Conservation (phyloP, 441 rosid genomes). For the Brassica hybrid region DNA sequence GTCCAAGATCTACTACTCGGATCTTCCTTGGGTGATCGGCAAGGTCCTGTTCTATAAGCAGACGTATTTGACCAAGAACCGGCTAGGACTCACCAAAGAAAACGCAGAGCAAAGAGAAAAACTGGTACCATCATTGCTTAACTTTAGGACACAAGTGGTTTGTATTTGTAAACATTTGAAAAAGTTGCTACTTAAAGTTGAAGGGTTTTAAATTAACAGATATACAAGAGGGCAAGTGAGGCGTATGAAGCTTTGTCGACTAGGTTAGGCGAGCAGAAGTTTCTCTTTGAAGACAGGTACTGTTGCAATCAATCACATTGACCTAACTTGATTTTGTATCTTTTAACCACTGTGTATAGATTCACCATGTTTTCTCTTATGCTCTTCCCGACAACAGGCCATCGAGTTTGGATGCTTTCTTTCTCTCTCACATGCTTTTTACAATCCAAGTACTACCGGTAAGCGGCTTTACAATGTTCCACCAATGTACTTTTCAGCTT, state of each 20-base stretch:
- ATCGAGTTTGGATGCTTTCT: constrained; percentile 82
- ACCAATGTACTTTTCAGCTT: neutral
- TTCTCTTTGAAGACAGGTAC: constrained; percentile 81
- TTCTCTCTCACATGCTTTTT: constrained; percentile 74
- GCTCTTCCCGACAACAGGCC: constrained; percentile 56
- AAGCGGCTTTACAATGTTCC: constrained; percentile 44
- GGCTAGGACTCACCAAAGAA: constrained; percentile 77
- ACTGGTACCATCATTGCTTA: constrained; percentile 63
- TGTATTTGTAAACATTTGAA: neutral
- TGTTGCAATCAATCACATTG: constrained; percentile 13
- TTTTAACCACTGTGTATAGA: neutral
- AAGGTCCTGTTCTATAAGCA: constrained; percentile 71
- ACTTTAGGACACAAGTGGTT: too few relatives aligned
- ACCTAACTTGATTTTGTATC: neutral
- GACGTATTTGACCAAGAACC: constrained; percentile 63
- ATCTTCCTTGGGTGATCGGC: constrained; percentile 90
- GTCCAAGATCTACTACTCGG: constrained; percentile 71
- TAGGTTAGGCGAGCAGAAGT: constrained; percentile 73
- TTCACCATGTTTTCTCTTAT: constrained; percentile 24
- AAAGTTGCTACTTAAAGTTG: neutral
- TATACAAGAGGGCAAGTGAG: constrained; percentile 68
- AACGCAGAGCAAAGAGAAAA: constrained; percentile 64
- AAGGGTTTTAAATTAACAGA: constrained; percentile 50
- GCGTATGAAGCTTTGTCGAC: constrained; percentile 85
- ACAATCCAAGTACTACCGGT: constrained; percentile 81